Conservation (phyloP, 2,329 filamentous ascomycete species). For the Monosporascus sp. region DNA sequence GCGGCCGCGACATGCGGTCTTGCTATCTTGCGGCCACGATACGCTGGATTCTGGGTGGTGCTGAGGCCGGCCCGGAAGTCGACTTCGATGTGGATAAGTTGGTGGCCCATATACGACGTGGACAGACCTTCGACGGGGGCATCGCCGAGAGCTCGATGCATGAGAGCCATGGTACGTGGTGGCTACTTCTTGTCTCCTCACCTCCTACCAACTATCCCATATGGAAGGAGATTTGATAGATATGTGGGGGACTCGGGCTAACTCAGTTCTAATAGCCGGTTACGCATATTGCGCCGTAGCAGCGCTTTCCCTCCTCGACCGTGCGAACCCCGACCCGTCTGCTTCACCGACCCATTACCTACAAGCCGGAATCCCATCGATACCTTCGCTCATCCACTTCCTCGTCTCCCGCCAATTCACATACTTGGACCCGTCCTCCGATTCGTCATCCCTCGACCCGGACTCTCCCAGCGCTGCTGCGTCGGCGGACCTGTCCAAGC, state of each 20-base stretch:
- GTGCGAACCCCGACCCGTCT: conserved; percentile 37
- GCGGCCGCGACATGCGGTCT: conserved; percentile 80
- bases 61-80: conserved; percentile 50
- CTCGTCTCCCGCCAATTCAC: conserved; percentile 61
- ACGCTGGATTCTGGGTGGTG: conserved; percentile 73
- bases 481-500: conserved; percentile 28
- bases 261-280: conserved; percentile 53
- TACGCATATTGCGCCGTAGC: conserved; percentile 87
- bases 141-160: conserved; percentile 73
- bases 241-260: not conserved
- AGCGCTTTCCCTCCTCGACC: conserved; percentile 70
- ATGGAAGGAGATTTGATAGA: too few relatives aligned
- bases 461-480: conserved; percentile 15
- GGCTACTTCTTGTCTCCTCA: conserved; percentile 6
- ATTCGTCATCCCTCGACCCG: conserved; percentile 37
- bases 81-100: conserved; percentile 74
- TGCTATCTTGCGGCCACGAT: conserved; percentile 81
- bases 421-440: conserved; percentile 42
- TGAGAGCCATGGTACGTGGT: conserved; percentile 70
- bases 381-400: conserved; percentile 41
- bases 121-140: conserved; percentile 79
- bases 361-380: conserved; percentile 35
- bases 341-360: conserved; percentile 27
- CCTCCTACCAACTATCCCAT: conserved; percentile 2
- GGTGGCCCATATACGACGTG: conserved; percentile 63